A percentile compares a stretch with the other conserved stretches of the same genome.
These are phyloP conservation scores for Colletotrichum aenigma DNA, from an alignment of 2,329 filamentous ascomycete species.

Conservation along the genomic window DNA sequence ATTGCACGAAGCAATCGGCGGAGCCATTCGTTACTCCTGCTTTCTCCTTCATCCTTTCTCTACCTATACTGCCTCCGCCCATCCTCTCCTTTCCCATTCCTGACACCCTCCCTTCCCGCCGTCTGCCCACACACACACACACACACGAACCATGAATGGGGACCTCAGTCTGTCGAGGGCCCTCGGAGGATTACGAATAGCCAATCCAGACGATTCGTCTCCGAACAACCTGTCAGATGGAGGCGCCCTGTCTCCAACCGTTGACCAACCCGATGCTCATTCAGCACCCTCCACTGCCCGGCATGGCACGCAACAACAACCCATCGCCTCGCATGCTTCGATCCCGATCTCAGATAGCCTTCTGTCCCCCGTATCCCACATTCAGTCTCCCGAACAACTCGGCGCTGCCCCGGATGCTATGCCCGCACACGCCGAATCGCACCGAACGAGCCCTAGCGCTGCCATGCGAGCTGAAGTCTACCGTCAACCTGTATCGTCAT, in stretches of 20 bases:
- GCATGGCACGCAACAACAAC: background rate
- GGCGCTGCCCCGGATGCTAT: conserved; percentile 27
- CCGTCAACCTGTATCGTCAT: conserved; percentile 3
- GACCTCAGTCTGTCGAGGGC: conserved; percentile 92
- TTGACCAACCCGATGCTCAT: conserved; percentile 21
- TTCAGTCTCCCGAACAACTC: background rate
- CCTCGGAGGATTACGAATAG: conserved; percentile 92
- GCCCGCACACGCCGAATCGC: conserved; percentile 26
- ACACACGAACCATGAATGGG: conserved; percentile 73
- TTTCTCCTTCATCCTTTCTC: background rate
- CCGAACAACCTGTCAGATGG: background rate
- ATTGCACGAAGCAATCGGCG: background rate
- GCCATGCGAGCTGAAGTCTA: conserved; percentile 12
- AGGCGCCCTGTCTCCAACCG: conserved; percentile 30
- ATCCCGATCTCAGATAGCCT: background rate
- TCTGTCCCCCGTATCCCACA: background rate
- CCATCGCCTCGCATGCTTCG: background rate
- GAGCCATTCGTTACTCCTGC: background rate
- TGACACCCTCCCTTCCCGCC: background rate
- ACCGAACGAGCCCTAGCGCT: conserved; percentile 9
- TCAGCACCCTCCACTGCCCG: background rate
- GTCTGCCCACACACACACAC: background rate
- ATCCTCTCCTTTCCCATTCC: background rate
- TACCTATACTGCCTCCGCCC: background rate
- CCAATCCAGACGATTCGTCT: conserved; percentile 75